Evolutionary conservation across 2,329 filamentous ascomycete genomes (phyloP).

Genomic region (Diaporthe sp.): DNA sequence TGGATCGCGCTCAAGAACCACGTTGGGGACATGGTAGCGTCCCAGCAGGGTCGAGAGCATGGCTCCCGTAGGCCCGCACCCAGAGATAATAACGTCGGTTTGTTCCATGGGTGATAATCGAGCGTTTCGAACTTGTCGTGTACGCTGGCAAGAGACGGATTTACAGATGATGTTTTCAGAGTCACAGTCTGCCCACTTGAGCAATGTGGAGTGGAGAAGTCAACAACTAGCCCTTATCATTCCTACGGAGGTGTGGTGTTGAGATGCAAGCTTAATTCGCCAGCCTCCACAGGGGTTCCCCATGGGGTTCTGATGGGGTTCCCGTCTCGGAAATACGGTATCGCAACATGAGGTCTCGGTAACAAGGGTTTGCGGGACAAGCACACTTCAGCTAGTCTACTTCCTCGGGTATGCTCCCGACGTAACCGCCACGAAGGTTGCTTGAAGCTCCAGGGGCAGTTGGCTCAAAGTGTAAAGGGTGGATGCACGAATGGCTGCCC

Average conservation of each 20-base stretch:
- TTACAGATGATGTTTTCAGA: background rate
- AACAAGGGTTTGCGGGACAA: background rate
- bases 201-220: too few relatives aligned
- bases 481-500: too few relatives aligned
- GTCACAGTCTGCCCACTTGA: background rate
- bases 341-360: too few relatives aligned
- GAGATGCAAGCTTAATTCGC: background rate
- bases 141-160: background rate
- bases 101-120: background rate
- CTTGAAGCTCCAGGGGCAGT: background rate
- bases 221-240: too few relatives aligned
- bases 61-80: background rate
- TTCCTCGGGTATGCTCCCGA: background rate
- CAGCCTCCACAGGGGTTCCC: background rate
- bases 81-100: background rate
- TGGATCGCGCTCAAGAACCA: background rate
- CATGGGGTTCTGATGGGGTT: background rate
- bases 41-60: background rate
- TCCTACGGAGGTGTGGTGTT: too few relatives aligned
- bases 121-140: background rate
- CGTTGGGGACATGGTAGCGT: background rate
- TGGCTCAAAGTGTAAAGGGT: background rate
- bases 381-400: background rate
- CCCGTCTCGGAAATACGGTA: background rate
- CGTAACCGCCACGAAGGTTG: background rate